Conservation (phyloP, 495 filamentous ascomycete genomes). For the Xeromyces bisporus region DNA sequence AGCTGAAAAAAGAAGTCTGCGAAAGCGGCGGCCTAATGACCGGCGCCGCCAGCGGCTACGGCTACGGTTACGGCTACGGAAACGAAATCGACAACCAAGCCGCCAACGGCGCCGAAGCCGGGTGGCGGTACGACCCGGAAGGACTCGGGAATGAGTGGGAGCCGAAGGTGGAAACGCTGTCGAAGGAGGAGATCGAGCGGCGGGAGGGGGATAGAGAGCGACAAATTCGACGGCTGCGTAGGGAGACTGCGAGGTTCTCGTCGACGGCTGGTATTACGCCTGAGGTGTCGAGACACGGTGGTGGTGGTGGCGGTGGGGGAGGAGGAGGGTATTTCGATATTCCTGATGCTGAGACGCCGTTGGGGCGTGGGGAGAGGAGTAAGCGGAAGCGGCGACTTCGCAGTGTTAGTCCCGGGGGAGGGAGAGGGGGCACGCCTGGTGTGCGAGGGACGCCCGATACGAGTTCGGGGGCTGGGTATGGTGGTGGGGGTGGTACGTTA, state of each 20-base stretch:
- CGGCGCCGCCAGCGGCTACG: conserved; percentile 50
- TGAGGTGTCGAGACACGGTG: conserved; percentile 38
- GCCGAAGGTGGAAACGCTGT: conserved; percentile 73
- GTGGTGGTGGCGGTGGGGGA: no score
- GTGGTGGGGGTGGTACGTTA: conserved; percentile 52
- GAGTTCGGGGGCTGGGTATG: conserved; percentile 43
- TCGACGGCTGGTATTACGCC: conserved; percentile 61
- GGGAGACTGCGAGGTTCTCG: conserved; percentile 86
- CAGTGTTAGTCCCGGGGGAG: conserved; percentile 59
- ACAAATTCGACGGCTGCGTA: conserved; percentile 66
- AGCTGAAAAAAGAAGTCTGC: conserved; percentile 88
- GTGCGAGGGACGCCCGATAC: conserved; percentile 63
- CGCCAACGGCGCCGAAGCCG: conserved; percentile 56
- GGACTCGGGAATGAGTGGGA: conserved; percentile 85
- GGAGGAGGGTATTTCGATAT: conserved; percentile 53
- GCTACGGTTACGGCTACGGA: conserved; percentile 31
- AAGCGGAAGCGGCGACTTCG: conserved; percentile 90
- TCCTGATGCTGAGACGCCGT: conserved; percentile 40
- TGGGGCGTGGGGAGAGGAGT: conserved; percentile 75
- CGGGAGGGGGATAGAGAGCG: conserved; percentile 87
- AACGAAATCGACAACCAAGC: conserved; percentile 82
- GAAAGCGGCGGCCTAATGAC: conserved; percentile 68
- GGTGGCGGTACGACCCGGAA: conserved; percentile 90
- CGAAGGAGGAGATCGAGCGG: conserved; percentile 95
- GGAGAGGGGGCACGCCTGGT: conserved; percentile 51